Base-by-base conservation (phyloP, 2,329 filamentous ascomycete genomes). In the Colletotrichum sp. region DNA sequence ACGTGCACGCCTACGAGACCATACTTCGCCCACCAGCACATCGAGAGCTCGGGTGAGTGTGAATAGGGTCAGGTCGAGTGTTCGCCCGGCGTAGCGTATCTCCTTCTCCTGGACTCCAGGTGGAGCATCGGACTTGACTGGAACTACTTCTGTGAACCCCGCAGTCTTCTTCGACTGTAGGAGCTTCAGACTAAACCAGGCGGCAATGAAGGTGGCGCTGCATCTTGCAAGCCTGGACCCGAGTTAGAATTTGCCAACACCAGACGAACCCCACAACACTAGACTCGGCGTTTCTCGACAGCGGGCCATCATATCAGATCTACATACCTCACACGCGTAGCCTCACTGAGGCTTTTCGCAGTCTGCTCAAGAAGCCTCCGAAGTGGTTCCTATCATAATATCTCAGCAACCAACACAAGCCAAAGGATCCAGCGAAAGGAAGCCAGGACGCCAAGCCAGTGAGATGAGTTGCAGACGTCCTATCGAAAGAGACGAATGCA, bases 31-130 rank as follows among this genome's bases (percentile, higher is more conserved):
- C 59, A 94, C 86, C 10, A 95, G 79, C 7, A 95, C 91, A 83
- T 97, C 95, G 13, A 94, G 81, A 60, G 95, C 95, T 79, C 95
- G 90, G 13, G 92, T 92, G 61, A 91, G 87, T 13, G 94, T 92
- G 81, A 97, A 96, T n/a, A 98, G 87, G 0, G 95, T 96, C 36
- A 98, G 87, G 82, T 98, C 95, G 76, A 98, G 89, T 3, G 95
- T 96, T 79, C 93, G 92, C 60, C 95, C 95, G 13, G 93, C 94
- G 76, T 84, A 80, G 30, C 70, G 75, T 59, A 83, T 80, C 16
- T 80, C 80, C 59, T 79, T 79, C 71, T 80, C 78, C 74, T 81
- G 77, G n/a, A 77, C 77, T 43, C 76, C 78, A 15, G 81, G 78
- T 21, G 81, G 75, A 16, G 78, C 77, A 52, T 82, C 80, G 5